Evolutionary conservation across 1,284 basidiomycete genomes (phyloP).

Genomic region (Rhodofomes roseus): DNA sequence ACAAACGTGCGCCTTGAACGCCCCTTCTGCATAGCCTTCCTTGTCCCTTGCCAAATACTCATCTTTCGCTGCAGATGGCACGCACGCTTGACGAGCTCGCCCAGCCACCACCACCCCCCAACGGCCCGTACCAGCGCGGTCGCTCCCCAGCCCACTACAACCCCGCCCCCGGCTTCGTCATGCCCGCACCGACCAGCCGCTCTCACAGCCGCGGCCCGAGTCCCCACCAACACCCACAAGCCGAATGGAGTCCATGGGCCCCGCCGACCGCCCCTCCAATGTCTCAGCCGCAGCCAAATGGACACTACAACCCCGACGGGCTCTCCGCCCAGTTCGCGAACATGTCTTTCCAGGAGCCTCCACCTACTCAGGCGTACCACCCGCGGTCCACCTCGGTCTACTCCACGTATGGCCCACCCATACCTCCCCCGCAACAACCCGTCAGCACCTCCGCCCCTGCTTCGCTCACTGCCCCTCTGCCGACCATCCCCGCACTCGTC

Average conservation of each 20-base stretch:
- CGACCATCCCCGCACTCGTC: slow-evolving; percentile 51
- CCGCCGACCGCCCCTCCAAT: slow-evolving; percentile 17
- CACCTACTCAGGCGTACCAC: neutral
- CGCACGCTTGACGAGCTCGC: slow-evolving; percentile 41
- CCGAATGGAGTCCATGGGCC: slow-evolving; percentile 31
- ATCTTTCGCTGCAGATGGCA: slow-evolving; percentile 50
- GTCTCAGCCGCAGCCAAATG: slow-evolving; percentile 11
- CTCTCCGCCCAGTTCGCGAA: slow-evolving; percentile 18
- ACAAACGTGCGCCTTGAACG: neutral
- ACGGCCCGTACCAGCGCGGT: slow-evolving; percentile 11
- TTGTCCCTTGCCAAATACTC: neutral
- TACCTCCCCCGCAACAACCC: slow-evolving; percentile 16
- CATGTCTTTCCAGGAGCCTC: slow-evolving; percentile 13
- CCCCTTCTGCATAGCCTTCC: neutral
- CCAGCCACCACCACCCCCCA: slow-evolving; percentile 13
- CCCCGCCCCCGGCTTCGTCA: slow-evolving; percentile 22
- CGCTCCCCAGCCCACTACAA: slow-evolving; percentile 16
- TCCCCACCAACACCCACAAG: slow-evolving; percentile 26
- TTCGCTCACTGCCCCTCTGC: slow-evolving; percentile 61
- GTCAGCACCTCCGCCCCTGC: slow-evolving; percentile 30
- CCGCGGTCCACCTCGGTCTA: slow-evolving; percentile 8
- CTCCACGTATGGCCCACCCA: slow-evolving; percentile 11
- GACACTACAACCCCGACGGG: slow-evolving; percentile 10
- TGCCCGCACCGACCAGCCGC: slow-evolving; percentile 9
- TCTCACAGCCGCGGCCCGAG: slow-evolving; percentile 20